A percentile compares a stretch with the other conserved stretches of the same genome.
Conservation (phyloP, 768 basidiomycete genomes). For the Dentipellis sp. region DNA sequence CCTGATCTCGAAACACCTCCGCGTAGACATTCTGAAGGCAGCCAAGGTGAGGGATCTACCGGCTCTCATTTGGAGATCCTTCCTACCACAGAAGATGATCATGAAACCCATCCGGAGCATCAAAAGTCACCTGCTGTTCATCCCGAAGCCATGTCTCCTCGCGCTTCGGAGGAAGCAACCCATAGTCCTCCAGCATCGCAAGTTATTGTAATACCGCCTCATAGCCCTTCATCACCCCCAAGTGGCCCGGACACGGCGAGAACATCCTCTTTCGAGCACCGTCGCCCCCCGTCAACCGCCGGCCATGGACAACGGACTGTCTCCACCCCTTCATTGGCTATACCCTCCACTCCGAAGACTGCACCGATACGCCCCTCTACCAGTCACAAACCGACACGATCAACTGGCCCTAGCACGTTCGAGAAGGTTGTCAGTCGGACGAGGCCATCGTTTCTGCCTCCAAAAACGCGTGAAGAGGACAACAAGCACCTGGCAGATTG, state of each 20-base stretch:
- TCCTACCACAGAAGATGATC: background rate
- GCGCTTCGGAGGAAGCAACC: background rate
- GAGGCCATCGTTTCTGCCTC: constrained; percentile 77
- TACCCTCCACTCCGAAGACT: constrained; percentile 21
- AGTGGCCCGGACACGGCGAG: background rate
- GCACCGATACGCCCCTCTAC: constrained; percentile 15
- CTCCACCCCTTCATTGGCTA: constrained; percentile 19
- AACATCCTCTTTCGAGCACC: constrained; percentile 5
- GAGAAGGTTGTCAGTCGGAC: constrained; percentile 81
- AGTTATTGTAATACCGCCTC: no score
- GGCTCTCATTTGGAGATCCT: background rate
- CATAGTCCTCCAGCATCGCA: background rate
- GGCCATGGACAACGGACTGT: constrained; percentile 5
- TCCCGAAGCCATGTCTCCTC: background rate
- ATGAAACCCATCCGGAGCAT: background rate
- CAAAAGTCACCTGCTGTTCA: background rate
- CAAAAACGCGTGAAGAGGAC: constrained; percentile 71
- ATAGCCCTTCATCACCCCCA: background rate
- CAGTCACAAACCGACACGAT: constrained; percentile 32
- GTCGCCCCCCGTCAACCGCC: constrained; percentile 12
- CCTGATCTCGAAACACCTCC: background rate
- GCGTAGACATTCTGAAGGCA: background rate
- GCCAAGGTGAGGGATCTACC: background rate
- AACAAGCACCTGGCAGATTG: constrained; percentile 78
- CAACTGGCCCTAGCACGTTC: constrained; percentile 57